phyloP scores from a whole-genome alignment of 148 eudicot species.

The Camellia lanceoleosa region DNA sequence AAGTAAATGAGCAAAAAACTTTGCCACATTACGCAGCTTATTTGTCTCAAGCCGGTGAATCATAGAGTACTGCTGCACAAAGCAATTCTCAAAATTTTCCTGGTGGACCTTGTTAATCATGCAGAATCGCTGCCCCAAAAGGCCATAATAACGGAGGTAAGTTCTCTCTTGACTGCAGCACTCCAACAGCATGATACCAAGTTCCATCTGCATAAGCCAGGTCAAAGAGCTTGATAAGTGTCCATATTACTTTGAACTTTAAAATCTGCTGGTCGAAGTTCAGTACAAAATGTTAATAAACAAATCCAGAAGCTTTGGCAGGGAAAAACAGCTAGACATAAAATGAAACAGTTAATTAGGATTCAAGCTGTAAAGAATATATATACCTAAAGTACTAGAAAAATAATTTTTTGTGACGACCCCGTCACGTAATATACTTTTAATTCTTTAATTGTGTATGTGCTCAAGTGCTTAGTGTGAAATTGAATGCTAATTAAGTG shows the following conservation, averaged over 20 bases:
- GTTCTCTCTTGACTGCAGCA: slow-evolving; percentile 98
- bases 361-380: too few relatives aligned
- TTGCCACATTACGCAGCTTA: slow-evolving; percentile 85
- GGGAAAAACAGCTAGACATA: too few relatives aligned
- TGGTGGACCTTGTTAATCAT: slow-evolving; percentile 79
- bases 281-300: neutral
- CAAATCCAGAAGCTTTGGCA: neutral
- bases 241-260: neutral
- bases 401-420: too few relatives aligned
- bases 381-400: too few relatives aligned
- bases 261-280: neutral
- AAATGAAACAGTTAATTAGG: too few relatives aligned
- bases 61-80: slow-evolving; percentile 94
- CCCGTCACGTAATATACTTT: too few relatives aligned
- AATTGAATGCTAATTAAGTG: too few relatives aligned
- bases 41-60: slow-evolving; percentile 91
- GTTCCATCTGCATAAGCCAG: slow-evolving; percentile 69
- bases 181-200: slow-evolving; percentile 84
- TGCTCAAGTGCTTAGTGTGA: too few relatives aligned
- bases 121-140: slow-evolving; percentile 83
- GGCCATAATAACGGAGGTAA: slow-evolving; percentile 89
- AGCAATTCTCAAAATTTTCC: slow-evolving; percentile 82
- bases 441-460: too few relatives aligned
- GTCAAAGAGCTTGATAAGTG: neutral
- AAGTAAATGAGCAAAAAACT: slow-evolving; percentile 86